These are phyloP conservation scores for Monosporascus cannonballus DNA, from an alignment of 2,329 filamentous ascomycete species.

Conservation along the genomic window DNA sequence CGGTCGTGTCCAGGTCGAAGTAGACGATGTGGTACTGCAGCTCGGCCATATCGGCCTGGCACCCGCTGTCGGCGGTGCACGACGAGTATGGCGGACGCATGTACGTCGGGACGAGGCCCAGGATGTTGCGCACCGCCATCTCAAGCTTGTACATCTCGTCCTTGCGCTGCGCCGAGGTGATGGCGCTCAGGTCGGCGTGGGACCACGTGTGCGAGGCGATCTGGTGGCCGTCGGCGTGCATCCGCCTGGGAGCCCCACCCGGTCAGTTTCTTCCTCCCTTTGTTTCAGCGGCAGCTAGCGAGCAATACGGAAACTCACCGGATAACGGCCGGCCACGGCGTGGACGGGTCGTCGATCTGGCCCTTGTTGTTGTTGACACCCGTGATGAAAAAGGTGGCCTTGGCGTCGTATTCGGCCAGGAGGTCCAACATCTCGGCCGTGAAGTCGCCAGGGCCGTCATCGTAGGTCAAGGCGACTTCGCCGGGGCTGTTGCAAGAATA, in stretches of 20 bases:
- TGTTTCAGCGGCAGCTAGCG: conserved; percentile 21
- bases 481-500: conserved; percentile 50
- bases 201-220: conserved; percentile 54
- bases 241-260: conserved; percentile 27
- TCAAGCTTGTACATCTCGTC: conserved; percentile 48
- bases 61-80: conserved; percentile 29
- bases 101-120: conserved; percentile 51
- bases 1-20: conserved; percentile 55
- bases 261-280: background rate
- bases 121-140: conserved; percentile 48
- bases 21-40: conserved; percentile 52
- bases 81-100: conserved; percentile 40
- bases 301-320: conserved; percentile 29
- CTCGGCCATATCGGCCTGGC: conserved; percentile 26
- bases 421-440: conserved; percentile 57
- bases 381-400: conserved; percentile 63
- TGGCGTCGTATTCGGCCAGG: conserved; percentile 51
- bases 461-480: conserved; percentile 60
- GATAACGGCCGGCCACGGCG: conserved; percentile 40
- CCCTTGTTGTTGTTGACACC: conserved; percentile 52
- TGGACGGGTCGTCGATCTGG: conserved; percentile 43
- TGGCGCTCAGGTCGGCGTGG: conserved; percentile 40
- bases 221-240: conserved; percentile 51
- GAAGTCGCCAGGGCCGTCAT: conserved; percentile 59
- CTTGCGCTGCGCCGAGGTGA: conserved; percentile 35